Conservation (phyloP, 176 grass and related monocot genomes). For the Avena eriantha region DNA sequence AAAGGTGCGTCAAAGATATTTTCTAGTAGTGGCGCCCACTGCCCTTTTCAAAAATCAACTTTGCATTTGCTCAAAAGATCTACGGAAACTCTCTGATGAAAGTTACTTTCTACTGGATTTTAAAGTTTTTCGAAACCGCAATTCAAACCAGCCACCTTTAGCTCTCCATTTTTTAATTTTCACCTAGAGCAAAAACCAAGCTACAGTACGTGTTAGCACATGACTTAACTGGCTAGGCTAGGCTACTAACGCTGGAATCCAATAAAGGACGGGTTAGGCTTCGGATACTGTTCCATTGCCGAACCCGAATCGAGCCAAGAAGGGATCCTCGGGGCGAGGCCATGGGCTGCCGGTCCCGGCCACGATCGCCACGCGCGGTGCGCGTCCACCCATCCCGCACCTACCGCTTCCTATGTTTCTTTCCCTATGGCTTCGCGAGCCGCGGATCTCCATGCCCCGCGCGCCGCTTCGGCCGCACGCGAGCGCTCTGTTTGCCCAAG, state of each 20-base stretch:
- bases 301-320: constrained; percentile 4
- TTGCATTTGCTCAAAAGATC: too few relatives aligned
- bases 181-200: too few relatives aligned
- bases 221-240: neutral
- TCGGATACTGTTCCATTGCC: neutral
- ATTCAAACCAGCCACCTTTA: too few relatives aligned
- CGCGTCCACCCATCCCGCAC: neutral
- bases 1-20: too few relatives aligned
- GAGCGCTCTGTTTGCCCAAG: neutral
- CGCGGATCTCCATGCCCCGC: constrained; percentile 43
- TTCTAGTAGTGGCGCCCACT: too few relatives aligned
- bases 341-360: neutral
- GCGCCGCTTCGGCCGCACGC: constrained; percentile 42
- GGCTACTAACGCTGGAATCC: neutral
- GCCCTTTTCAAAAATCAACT: too few relatives aligned
- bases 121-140: too few relatives aligned
- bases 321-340: neutral
- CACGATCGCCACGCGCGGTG: neutral
- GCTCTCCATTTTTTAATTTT: too few relatives aligned
- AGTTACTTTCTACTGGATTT: too few relatives aligned
- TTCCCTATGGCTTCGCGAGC: constrained; percentile 2
- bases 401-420: constrained; percentile 7
- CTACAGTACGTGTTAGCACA: too few relatives aligned
- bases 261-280: neutral
- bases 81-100: too few relatives aligned